Evolutionary conservation across 768 basidiomycete genomes (phyloP), one percentile per base, ranked within the genome.

Genomic region (Xerocomus brunneocitrinus): DNA sequence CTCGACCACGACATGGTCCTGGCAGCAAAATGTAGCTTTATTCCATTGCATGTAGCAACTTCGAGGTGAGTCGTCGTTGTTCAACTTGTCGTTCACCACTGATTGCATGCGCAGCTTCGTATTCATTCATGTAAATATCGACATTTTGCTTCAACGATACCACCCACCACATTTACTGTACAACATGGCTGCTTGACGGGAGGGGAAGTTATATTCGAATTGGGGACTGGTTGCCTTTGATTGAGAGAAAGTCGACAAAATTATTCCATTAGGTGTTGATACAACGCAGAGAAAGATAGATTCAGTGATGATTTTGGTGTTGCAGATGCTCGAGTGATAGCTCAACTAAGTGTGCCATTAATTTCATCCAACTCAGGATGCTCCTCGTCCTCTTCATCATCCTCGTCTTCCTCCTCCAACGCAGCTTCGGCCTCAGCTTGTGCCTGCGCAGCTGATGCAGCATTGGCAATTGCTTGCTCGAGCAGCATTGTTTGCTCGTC

Each of bases 391-490:
- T 73, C 73, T 8, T 73, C 76, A 8, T 77, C 73, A 1, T 74
- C 76, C 9, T 84, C 83, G 35, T 80, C 82, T 55, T 85, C 82
- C 61, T 87, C 87, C 63, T 88, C 87, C 49, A 85, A 63, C 0
- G 84, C 85, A 3, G 87, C 86, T 58, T 89, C 86, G 0, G 87
- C 88, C 58, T 89, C 87, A 0, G 87, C 87, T 60, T 87, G 86
- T 19, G 85, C 83, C 58, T 87, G 86, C 1, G 87, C 87, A 31
- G 84, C 85, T 34, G 79, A 79, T 9, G 88, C 84, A 1, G 87
- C 87, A 60, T 77, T 85, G 27, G 84, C 83, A 46, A 90, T 88
- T 0, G 87, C 87, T 56, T 83, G 78, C 63, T 89, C 85, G 14
- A 90, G 72, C 57, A 85, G 66, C 54, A 76, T 79, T 4, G 84